Base-by-base conservation (phyloP, 352 stramenopile species). In the Phytophthora sp. region DNA sequence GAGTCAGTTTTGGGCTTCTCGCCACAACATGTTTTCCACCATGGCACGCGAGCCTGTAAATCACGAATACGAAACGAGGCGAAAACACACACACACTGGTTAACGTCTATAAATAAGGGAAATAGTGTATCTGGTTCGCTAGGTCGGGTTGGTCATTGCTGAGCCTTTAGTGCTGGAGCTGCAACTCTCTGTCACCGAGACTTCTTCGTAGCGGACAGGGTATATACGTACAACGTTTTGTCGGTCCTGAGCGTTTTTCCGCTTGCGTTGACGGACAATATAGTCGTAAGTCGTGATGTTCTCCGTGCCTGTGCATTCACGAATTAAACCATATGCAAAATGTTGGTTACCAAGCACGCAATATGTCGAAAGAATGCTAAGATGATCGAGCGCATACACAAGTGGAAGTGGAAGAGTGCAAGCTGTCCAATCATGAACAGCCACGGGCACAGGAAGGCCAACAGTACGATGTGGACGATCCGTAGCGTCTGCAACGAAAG, bases 281-380 rank as follows among this genome's bases (percentile, higher is more conserved):
- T 92, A 95, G 66, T 95, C 88, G 59, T 95, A 95, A 1, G 88
- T 95, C 12, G 88, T 95, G 46, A 91, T 86, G 55, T 91, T 80
- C 26, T 95, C 84, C 54, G 88, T 80, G 35, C 81, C 86, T 95
- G 47, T 15, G 57, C 21, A 61, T n/a, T n/a, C n/a, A n/a, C n/a
- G n/a, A 16, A 29, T 4, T 8, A 46, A 33, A 30, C 18, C 16
- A 30, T 38, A 21, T 38, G 3, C 57, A 60, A 11, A 42, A 51
- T 33, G 4, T 23, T 12, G 27, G 36, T 61, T 31, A n/a, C n/a
- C n/a, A n/a, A 64, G 24, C 8, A 41, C 12, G 6, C 20, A 30
- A n/a, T n/a, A n/a, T 26, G 21, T 24, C 47, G 16, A 15, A 42
- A 18, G 11, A 18, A 13, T 13, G 20, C 24, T 45, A 56, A 24